Percentiles rank a stretch among this genome's conserved stretches.
Evolutionary conservation across 2,329 filamentous ascomycete genomes (phyloP).

Genomic region (Penicillium digitatum): DNA sequence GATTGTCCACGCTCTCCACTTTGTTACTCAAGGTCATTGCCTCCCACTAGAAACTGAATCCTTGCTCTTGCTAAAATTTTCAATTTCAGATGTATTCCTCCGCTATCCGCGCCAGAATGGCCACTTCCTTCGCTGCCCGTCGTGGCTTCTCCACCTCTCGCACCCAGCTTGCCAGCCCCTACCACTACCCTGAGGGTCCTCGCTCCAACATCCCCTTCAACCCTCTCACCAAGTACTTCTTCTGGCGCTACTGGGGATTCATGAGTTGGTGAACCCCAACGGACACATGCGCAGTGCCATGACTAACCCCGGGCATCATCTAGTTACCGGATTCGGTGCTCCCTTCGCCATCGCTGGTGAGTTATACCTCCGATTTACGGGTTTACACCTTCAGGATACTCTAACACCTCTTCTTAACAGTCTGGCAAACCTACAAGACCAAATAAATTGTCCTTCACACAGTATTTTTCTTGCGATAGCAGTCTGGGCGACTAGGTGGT

Average conservation of each 20-base stretch:
- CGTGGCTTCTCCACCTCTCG: constrained; percentile 93
- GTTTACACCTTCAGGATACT: constrained; percentile 6
- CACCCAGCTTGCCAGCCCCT: constrained; percentile 78
- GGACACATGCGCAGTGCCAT: neutral
- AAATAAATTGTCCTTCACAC: constrained; percentile 29
- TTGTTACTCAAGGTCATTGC: constrained; percentile 33
- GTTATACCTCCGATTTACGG: constrained; percentile 23
- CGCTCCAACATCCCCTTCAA: constrained; percentile 97
- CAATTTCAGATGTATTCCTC: constrained; percentile 68
- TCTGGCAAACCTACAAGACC: constrained; percentile 67
- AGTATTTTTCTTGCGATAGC: constrained; percentile 18
- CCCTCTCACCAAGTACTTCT: constrained; percentile 83
- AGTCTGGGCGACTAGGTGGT: constrained; percentile 19
- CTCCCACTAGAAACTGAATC: constrained; percentile 5
- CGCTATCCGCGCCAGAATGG: constrained; percentile 59
- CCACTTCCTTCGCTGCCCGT: constrained; percentile 67
- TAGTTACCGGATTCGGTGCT: constrained; percentile 56
- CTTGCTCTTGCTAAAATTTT: constrained; percentile 36
- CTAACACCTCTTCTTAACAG: constrained; percentile 40
- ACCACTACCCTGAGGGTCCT: constrained; percentile 97
- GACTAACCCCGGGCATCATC: constrained; percentile 37
- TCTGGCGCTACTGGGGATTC: constrained; percentile 76
- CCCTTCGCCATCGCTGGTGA: constrained; percentile 64
- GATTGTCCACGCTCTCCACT: constrained; percentile 24
- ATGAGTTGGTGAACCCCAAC: constrained; percentile 53